A percentile compares a stretch with the other conserved stretches of the same genome.
Conservation (phyloP, 305 asterid genomes). For the Withania somnifera region DNA sequence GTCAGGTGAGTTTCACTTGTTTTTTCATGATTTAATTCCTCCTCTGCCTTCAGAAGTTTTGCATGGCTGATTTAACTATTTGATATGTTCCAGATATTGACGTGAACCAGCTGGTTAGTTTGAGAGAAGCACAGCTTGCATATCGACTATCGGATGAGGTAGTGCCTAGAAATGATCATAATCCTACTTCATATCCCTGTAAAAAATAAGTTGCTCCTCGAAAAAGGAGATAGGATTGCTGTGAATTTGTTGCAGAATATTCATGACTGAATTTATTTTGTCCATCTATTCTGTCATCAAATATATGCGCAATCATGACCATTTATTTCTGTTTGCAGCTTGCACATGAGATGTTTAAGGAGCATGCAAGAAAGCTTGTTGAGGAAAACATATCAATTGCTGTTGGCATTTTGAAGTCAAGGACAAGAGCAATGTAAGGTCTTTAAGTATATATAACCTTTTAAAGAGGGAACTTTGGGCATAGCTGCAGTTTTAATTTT, state of each 20-base stretch:
- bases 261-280: not conserved
- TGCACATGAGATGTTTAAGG: conserved; percentile 87
- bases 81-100: conserved; percentile 45
- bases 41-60: not conserved
- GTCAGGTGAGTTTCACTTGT: not conserved
- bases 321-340: conserved; percentile 38
- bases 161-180: conserved; percentile 14
- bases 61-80: not conserved
- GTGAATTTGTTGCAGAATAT: not conserved
- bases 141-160: conserved; percentile 93
- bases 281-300: not conserved
- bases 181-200: not conserved
- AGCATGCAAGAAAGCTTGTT: conserved; percentile 78
- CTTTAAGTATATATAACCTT: not conserved
- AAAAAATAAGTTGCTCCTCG: not conserved
- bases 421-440: conserved; percentile 59
- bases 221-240: not conserved
- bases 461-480: not conserved
- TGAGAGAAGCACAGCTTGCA: conserved; percentile 79
- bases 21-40: conserved; percentile 2
- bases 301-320: conserved; percentile 1
- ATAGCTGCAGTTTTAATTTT: not conserved
- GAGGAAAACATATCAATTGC: conserved; percentile 72
- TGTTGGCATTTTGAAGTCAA: conserved; percentile 55
- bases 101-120: conserved; percentile 58